These are phyloP conservation scores for Gossypium armourianum DNA, from an alignment of 441 rosid genomes.

Conservation along the genomic window DNA sequence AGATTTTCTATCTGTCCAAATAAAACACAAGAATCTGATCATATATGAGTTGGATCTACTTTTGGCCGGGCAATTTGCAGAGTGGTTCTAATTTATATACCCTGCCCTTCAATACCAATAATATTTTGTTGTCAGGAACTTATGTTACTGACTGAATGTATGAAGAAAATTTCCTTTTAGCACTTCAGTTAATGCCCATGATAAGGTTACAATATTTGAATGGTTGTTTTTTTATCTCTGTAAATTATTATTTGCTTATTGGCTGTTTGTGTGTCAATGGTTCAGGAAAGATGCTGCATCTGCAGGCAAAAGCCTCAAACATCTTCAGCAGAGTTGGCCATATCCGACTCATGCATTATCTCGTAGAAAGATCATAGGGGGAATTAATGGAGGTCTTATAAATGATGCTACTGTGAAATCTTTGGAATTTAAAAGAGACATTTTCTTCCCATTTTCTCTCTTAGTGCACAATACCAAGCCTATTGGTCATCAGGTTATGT, in stretches of 20 bases:
- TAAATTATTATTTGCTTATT: conserved; percentile 12
- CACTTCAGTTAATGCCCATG: neutral
- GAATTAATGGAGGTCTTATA: conserved; percentile 81
- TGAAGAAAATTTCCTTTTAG: conserved; percentile 1
- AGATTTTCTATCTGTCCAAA: neutral
- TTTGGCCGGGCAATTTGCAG: neutral
- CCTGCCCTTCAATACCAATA: neutral
- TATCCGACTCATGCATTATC: conserved; percentile 54
- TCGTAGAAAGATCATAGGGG: conserved; percentile 78
- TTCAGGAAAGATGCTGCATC: conserved; percentile 42
- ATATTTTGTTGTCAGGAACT: neutral
- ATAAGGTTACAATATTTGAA: neutral
- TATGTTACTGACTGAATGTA: neutral
- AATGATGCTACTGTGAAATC: conserved; percentile 60
- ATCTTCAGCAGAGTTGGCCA: conserved; percentile 47
- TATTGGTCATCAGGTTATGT: conserved; percentile 70
- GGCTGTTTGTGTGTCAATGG: conserved; percentile 18
- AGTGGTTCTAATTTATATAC: neutral
- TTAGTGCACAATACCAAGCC: conserved; percentile 77
- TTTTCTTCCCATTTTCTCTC: conserved; percentile 67
- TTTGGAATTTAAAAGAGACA: conserved; percentile 60
- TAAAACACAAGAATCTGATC: neutral
- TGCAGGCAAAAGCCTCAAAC: conserved; percentile 37
- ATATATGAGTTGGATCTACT: neutral
- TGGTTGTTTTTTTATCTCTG: conserved; percentile 11